Base-by-base conservation (phyloP, 371 early-diverging fungal species). In the Phascolomyces articulosus region DNA sequence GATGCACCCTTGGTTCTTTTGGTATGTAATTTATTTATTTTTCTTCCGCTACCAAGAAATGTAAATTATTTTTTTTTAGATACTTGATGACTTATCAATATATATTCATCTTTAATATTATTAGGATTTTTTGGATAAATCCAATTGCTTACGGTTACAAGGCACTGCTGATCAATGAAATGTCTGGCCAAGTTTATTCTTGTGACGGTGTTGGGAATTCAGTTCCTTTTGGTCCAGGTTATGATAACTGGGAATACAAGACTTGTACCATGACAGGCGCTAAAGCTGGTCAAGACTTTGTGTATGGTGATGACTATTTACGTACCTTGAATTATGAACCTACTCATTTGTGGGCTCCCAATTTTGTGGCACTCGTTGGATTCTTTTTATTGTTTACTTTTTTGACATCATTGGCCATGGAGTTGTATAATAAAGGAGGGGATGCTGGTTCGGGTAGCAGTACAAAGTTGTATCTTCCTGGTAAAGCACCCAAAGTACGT, bases 71-170 rank as follows among this genome's bases (percentile, higher is more conserved):
- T n/a, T n/a, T n/a, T 20, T 28, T 10, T 13, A 38, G 13, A 38
- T 38, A n/a, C n/a, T n/a, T n/a, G n/a, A n/a, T n/a, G n/a, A n/a
- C 40, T 28, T 21, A 21, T 58, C 27, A 44, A 58, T 20, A 21
- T 27, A 0, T 44, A 15, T 3, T n/a, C 24, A 54, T 62, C 31
- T n/a, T n/a, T 7, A 59, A 9, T 26, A 40, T 23, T 4, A 11
- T 47, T n/a, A 91, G 91, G 91, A 82, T 91, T 38, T 87, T 84
- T 61, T 92, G 87, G 82, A 85, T 90, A 60, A 88, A 88, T 48
- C 90, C 93, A 7, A 71, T 91, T n/a, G 82, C 90, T 0, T 92
- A 91, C 61, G 89, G 83, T 0, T 86, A 87, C 75, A 83, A 87
- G 66, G 87, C 90, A 2, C 75, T 93, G 31, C 66, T 91, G 24